phyloP scores from a whole-genome alignment of 225 moss, liverwort and hornwort genomes.

The Pseudoscleropodium purum region DNA sequence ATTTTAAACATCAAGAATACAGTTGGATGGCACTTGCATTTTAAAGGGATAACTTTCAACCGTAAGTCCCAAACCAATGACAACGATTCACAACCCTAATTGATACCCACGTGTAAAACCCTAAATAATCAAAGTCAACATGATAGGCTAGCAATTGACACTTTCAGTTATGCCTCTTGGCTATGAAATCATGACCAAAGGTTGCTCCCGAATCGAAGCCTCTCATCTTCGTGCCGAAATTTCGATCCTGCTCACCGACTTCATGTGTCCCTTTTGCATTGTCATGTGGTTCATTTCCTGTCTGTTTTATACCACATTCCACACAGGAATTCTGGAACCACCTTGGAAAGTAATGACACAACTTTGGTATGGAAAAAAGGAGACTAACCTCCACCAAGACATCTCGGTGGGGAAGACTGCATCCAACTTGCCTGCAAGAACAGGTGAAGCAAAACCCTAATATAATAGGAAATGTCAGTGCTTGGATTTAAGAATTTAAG shows the following conservation, averaged over 20 bases:
- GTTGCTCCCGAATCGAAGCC: neutral
- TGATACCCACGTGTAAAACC: neutral
- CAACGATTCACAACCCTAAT: neutral
- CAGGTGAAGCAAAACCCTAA: neutral
- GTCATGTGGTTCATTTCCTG: constrained; percentile 6
- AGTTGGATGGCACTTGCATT: neutral
- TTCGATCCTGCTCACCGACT: neutral
- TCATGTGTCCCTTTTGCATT: constrained; percentile 16
- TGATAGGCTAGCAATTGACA: neutral
- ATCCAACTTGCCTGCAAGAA: neutral
- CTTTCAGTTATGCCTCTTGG: constrained; percentile 2
- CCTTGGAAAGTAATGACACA: neutral
- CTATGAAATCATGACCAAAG: neutral
- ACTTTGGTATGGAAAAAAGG: neutral
- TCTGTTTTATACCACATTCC: neutral
- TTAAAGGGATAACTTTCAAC: neutral
- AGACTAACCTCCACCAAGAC: neutral
- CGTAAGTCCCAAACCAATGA: neutral
- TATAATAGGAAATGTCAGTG: neutral
- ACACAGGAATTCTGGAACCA: neutral
- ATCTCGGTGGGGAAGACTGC: neutral
- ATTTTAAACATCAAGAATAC: neutral
- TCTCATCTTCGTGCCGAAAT: neutral
- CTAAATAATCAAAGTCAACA: neutral
- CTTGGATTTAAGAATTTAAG: neutral